Conservation (phyloP, 176 grass and related monocot genomes). For the Rhynchospora breviuscula region DNA sequence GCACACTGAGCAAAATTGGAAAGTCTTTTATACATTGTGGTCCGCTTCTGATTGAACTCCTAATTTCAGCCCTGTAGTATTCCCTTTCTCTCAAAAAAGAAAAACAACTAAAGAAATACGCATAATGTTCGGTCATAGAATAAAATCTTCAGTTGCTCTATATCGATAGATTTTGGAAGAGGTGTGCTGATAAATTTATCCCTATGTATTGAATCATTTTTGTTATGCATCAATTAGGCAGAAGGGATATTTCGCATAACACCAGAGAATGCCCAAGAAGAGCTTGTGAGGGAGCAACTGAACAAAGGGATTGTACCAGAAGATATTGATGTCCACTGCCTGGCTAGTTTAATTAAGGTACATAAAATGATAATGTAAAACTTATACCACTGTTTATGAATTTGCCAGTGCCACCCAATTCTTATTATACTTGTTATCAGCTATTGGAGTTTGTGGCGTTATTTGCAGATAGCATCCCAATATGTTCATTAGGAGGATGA, state of each 20-base stretch:
- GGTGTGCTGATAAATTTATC: not conserved
- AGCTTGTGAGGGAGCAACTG: conserved; percentile 74
- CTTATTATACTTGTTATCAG: not conserved
- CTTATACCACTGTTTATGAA: not conserved
- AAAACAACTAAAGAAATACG: not conserved
- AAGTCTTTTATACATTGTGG: not conserved
- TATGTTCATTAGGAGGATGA: not conserved
- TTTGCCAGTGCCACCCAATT: not conserved
- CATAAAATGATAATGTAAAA: not conserved
- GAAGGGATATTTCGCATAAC: conserved; percentile 94
- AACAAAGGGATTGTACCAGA: conserved; percentile 81
- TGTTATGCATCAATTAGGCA: conserved; percentile 39
- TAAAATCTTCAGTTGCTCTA: not conserved
- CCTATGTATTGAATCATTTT: not conserved
- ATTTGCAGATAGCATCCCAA: not conserved
- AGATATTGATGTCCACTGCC: conserved; percentile 82
- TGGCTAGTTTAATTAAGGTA: conserved; percentile 96
- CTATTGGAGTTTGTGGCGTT: not conserved
- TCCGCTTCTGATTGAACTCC: not conserved
- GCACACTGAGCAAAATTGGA: not conserved
- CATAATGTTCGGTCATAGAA: not conserved
- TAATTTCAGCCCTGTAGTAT: not conserved
- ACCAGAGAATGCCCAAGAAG: conserved; percentile 79
- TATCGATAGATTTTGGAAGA: not conserved
- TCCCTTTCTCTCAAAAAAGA: not conserved